Base-by-base conservation (phyloP, 1,139 yeast species). In the Martiniozyma asiatica region DNA sequence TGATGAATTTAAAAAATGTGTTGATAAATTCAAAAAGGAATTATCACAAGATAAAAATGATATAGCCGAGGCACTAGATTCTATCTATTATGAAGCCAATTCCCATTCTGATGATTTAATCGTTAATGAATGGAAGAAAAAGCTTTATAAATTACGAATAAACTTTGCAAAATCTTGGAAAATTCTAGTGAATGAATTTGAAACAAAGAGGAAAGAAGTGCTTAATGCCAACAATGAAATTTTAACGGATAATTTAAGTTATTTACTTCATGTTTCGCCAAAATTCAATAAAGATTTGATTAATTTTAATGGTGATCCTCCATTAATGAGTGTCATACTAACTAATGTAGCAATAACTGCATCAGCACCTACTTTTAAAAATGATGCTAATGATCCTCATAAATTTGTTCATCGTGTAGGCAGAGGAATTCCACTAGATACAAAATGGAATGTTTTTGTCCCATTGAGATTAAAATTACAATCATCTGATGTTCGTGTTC, bases 141-240 rank as follows among this genome's bases (percentile, higher is more conserved):
- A 46, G 15, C 28, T 43, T 8, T 36, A 49, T 24, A 30, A 32
- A 14, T 30, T 33, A 42, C 54, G 47, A 25, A 38, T 43, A 30
- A 70, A 78, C 37, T 57, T 80, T 23, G 68, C 89, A 0, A 61
- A 61, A 14, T 70, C 92, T 0, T 87, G 97, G 97, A 65, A 79
- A 45, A 25, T 48, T 48, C 36, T 45, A 37, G 69, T 77, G 2
- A 56, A 59, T 27, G 58, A 58, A 4, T 74, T 62, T 43, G 63
- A 59, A 36, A 37, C 43, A 0, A 55, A 56, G 32, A 51, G 69
- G 35, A 56, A 57, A 20, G 53, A 57, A 10, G 72, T 73, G 21
- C 63, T 80, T 11, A 50, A 58, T 5, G 54, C 59, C n/a, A 73
- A 74, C 44, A 65, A 69, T 38, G 58, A 60, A 15, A 68, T 59